Conservation (phyloP, 306 rosid genomes). For the Acacia crassicarpa region DNA sequence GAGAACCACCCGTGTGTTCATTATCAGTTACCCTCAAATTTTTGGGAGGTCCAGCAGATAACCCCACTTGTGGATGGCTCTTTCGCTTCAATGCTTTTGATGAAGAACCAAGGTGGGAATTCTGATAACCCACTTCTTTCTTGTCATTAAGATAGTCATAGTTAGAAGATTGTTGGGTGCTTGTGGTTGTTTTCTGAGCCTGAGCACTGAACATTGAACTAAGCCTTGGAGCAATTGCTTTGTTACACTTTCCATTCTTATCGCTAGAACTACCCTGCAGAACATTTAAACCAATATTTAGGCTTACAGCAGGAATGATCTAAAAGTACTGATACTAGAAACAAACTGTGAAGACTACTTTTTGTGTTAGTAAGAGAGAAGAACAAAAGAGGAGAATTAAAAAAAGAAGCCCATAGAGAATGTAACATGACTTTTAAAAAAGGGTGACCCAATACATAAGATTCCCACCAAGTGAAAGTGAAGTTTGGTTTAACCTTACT, state of each 20-base stretch:
- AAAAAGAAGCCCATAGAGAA: constrained; percentile 16
- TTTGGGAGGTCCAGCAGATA: constrained; percentile 49
- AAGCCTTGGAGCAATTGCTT: constrained; percentile 30
- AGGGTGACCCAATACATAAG: too few relatives aligned
- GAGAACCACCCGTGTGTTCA: constrained; percentile 45
- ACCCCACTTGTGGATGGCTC: constrained; percentile 50
- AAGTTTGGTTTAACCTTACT: too few relatives aligned
- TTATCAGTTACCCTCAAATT: constrained; percentile 60
- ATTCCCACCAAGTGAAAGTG: too few relatives aligned
- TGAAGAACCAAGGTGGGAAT: constrained; percentile 36
- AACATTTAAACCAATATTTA: constrained; percentile 27
- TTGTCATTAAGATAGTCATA: constrained; percentile 32
- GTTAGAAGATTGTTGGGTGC: constrained; percentile 39
- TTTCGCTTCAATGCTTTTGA: constrained; percentile 63
- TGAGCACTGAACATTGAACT: constrained; percentile 28
- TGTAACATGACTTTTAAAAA: constrained; percentile 9
- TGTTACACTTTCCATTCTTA: constrained; percentile 26
- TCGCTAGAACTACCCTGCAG: constrained; percentile 50
- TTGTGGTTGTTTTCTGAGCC: constrained; percentile 45
- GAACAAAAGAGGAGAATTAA: background rate
- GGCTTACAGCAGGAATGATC: constrained; percentile 11
- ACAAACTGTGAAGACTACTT: constrained; percentile 17
- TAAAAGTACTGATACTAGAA: constrained; percentile 12
- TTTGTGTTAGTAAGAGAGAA: too few relatives aligned
- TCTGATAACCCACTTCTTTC: constrained; percentile 34